A percentile compares a stretch with the other conserved stretches of the same genome.
Conservation (phyloP, 164 flowering plant species). For the Cinnamomum chago region DNA sequence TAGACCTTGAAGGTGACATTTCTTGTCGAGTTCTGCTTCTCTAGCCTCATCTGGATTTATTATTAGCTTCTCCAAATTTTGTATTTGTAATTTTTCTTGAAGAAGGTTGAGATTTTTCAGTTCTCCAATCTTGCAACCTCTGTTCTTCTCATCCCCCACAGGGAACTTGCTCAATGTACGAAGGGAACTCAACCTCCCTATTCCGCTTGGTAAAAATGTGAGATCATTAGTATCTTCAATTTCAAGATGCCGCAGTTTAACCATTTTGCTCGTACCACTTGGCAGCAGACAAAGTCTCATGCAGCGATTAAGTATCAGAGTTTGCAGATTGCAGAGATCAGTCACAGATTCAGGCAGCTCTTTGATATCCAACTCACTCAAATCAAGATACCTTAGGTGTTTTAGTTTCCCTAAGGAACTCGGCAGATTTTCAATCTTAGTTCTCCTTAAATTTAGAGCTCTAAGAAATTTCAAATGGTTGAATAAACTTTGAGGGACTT, state of each 20-base stretch:
- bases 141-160: not conserved
- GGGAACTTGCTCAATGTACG: not conserved
- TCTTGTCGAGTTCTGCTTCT: conserved; percentile 1
- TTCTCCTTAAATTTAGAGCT: conserved; percentile 1
- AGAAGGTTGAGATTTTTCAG: not conserved
- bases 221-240: not conserved
- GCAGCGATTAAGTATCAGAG: not conserved
- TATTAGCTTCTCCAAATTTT: not conserved
- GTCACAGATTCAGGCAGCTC: too few relatives aligned
- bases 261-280: not conserved
- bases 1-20: not conserved
- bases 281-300: not conserved
- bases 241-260: conserved; percentile 8
- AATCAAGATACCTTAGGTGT: too few relatives aligned
- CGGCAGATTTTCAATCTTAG: not conserved
- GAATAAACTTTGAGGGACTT: not conserved
- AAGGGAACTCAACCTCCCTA: not conserved
- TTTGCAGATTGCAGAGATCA: too few relatives aligned
- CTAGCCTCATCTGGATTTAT: not conserved
- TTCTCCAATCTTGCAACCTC: conserved; percentile 1
- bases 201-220: not conserved
- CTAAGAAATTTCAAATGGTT: not conserved
- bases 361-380: too few relatives aligned
- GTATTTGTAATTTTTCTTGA: too few relatives aligned
- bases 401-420: too few relatives aligned